Base-by-base conservation (phyloP, 345 rosid species). In the Bretschneidera sinensis region DNA sequence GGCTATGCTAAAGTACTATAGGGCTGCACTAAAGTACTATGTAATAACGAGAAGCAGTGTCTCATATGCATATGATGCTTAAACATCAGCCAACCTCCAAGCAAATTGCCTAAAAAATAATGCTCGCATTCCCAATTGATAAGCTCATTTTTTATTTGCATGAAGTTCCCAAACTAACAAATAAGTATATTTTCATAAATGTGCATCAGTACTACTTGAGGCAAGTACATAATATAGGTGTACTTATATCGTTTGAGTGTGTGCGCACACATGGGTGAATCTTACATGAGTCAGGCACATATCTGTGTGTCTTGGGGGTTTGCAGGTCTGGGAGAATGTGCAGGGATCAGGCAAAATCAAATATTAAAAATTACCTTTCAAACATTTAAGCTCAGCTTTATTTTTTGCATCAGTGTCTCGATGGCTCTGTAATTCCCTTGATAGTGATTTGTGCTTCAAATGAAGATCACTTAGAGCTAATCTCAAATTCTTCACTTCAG, bases 401-500 rank as follows among this genome's bases (percentile, higher is more conserved):
- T 73, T 80, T 75, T 79, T 88, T 4, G 87, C 92, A 78, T 82
- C 82, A 45, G 61, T 71, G 66, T 91, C 95, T 54, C 68, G 81
- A 57, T 48, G 69, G 51, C 65, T 73, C 74, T 81, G 92, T 79
- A 91, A 72, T 60, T 91, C 87, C 61, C 74, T 65, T 17, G 79
- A 78, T 74, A 88, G 63, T 50, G 80, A 64, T 71, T 72, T 88
- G 67, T 83, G 89, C 76, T 83, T 88, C 76, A 77, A 67, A 70
- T 85, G 89, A 65, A 78, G 87, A 73, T 83, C 95, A 69, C 74
- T 78, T 51, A 86, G 63, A 57, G 72, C 76, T 62, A 58, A 65
- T 73, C 99, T 83, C 76, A 87, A 72, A 65, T 72, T 82, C 76
- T 77, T 85, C 58, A 85, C 78, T 72, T 91, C 88, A 21, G 74